Evolutionary conservation across 306 rosid genomes (phyloP).

Genomic region (Fragaria iinumae): DNA sequence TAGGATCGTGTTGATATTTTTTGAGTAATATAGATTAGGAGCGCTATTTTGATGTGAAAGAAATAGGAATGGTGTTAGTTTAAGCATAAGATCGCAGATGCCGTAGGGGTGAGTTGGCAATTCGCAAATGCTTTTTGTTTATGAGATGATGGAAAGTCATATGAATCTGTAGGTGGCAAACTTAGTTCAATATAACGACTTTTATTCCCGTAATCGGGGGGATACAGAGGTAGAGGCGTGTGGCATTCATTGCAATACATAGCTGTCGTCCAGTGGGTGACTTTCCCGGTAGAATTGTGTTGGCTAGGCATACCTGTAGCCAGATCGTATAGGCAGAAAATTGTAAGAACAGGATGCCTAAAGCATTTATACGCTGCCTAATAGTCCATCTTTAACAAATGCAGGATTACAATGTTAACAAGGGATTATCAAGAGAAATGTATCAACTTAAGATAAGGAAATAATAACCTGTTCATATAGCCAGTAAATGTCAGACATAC

Average conservation of each 20-base stretch:
- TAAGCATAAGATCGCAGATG: not conserved
- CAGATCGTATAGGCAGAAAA: not conserved
- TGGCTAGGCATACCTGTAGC: not conserved
- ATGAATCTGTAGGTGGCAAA: too few species aligned
- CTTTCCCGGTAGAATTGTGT: not conserved
- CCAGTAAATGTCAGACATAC: not conserved
- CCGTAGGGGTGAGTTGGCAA: too few species aligned
- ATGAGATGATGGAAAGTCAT: constrained; percentile 4
- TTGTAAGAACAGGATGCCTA: not conserved
- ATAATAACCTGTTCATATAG: not conserved
- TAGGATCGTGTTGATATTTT: not conserved
- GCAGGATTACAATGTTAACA: not conserved
- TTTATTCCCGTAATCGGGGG: too few species aligned
- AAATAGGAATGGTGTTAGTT: not conserved
- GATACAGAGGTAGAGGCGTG: not conserved
- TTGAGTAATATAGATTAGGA: not conserved
- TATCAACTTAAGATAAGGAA: not conserved
- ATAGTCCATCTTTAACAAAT: not conserved
- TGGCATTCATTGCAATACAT: not conserved
- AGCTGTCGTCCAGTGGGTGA: not conserved
- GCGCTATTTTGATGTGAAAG: not conserved
- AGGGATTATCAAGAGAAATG: not conserved
- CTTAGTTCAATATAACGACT: not conserved
- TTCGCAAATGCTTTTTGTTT: too few species aligned
- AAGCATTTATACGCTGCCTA: not conserved